Evolutionary conservation across 2,329 filamentous ascomycete genomes (phyloP), one percentile per base, ranked within the genome.

Genomic region (Blumeria graminis): DNA sequence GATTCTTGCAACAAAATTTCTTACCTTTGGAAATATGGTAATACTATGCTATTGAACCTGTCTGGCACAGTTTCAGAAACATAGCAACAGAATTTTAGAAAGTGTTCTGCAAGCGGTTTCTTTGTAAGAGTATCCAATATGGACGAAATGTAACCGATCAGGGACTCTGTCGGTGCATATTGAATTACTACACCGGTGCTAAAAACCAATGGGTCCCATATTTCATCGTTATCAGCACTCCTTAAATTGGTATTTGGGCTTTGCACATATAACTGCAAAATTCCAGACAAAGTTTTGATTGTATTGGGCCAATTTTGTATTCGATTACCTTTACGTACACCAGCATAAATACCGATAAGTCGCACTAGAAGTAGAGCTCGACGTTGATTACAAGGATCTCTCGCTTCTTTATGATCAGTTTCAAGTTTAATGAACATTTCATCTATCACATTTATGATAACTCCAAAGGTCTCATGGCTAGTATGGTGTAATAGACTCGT

Each of bases 401-500:
- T 54, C 1, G 61, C 63, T 10, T 69, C 64, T 13, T 74, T 63
- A 41, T 71, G 70, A 1, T 66, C 61, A 38, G 71, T 68, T 1
- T 68, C 67, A 1, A 68, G 60, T 43, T 71, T 69, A 32, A 63
- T 60, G 35, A 66, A 62, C 54, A 74, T 71, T 22, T 78, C 73
- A 38, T 79, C 66, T 3, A 93, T 71, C 1, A 77, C 71, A 6
- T 81, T 75, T 14, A 83, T 69, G 0, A 94, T 70, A 3, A 82
- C 77, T 54, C 72, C 71, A 65, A 95, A 90, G 0, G 82, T 86
- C 34, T 86, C 81, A 1, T 75, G 68, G 55, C 78, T 84, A 1
- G 85, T 83, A 65, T 93, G 83, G 66, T 98, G 92, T 55, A 94
- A 80, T 34, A 87, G 71, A 62, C 84, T 89, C 6, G 84, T 85